Percentiles rank a stretch among this genome's conserved stretches.
Evolutionary conservation across 2,329 filamentous ascomycete species (phyloP).

Genomic region (Thermoascus crustaceus): DNA sequence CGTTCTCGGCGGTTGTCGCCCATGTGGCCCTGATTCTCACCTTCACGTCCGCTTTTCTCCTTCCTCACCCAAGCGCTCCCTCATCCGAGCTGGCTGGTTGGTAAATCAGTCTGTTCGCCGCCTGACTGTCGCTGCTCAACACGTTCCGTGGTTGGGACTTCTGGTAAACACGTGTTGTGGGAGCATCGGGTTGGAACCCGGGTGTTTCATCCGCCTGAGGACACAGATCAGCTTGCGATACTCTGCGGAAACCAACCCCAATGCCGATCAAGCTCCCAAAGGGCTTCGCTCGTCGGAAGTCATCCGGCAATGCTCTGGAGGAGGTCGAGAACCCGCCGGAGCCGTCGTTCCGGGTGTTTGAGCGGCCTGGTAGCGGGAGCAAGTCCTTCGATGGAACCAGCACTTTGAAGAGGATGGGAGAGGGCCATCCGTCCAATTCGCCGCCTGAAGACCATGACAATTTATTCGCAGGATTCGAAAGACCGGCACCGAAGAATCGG

Average conservation of each 20-base stretch:
- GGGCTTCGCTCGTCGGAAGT: slow-evolving; percentile 47
- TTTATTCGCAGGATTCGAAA: slow-evolving; percentile 29
- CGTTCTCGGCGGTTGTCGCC: neutral
- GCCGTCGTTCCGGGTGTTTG: slow-evolving; percentile 48
- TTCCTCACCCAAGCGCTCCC: neutral
- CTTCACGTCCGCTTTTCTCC: neutral
- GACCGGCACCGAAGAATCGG: slow-evolving; percentile 27
- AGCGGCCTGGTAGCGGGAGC: slow-evolving; percentile 38
- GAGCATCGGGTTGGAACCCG: too few species aligned
- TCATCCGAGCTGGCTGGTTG: too few species aligned
- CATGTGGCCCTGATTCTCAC: neutral
- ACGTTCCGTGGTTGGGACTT: too few species aligned
- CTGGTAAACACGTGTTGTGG: too few species aligned
- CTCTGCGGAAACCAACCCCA: neutral
- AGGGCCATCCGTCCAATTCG: slow-evolving; percentile 27
- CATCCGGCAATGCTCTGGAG: slow-evolving; percentile 47
- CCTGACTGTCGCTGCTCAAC: too few species aligned
- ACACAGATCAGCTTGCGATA: too few species aligned
- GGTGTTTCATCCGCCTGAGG: too few species aligned
- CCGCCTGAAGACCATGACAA: slow-evolving; percentile 31
- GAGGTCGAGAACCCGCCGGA: slow-evolving; percentile 33
- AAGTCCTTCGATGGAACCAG: slow-evolving; percentile 38
- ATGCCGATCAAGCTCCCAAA: slow-evolving; percentile 52
- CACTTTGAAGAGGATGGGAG: slow-evolving; percentile 24
- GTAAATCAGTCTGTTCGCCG: too few species aligned